Evolutionary conservation across 164 flowering plant species (phyloP), one percentile per base, ranked within the genome.

Genomic region (Stephania yunnanensis): DNA sequence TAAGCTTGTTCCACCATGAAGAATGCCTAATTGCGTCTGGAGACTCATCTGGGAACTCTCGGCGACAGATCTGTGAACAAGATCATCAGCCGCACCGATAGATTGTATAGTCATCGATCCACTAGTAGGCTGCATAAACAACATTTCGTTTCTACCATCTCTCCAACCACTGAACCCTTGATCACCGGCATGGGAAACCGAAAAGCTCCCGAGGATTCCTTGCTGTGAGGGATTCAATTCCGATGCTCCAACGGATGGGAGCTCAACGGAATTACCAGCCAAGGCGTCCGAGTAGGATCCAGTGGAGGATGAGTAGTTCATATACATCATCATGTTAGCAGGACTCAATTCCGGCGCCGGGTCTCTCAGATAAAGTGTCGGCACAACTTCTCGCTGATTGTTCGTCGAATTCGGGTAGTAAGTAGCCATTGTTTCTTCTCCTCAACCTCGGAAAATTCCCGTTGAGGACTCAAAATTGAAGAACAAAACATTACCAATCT

Each of bases 271-370:
- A 85, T 82, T 84, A 44, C 81, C 88, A 73, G 87, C 78, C 70
- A 89, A 69, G 45, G 83, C 46, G 74, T 87, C 88, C 3, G 94
- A 75, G 71, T 82, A 89, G 20, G 90, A 74, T 66, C 85, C 92
- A 13, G 92, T 76, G 25, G 87, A 79, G 22, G 87, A 80, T 17
- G 88, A 46, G 72, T 84, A 87, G 75, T 87, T 88, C 86, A 86
- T 81, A 75, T 89, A 90, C 84, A 87, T 84, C 88, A 87, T 88
- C 86, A 85, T 81, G 77, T 86, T 90, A 1, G 83, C 81, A 15
- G 88, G 82, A 80, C 83, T 80, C 73, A 80, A 83, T 1, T 64
- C 72, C 5, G 87, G 85, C n/a, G 80, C 74, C 42, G 85, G 76
- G 52, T 91, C 92, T 72, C 91, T 87, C 36, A 82, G 65, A 78